Base-by-base conservation (phyloP, 192 early-diverging fungal species). In the Coemansia sp. region DNA sequence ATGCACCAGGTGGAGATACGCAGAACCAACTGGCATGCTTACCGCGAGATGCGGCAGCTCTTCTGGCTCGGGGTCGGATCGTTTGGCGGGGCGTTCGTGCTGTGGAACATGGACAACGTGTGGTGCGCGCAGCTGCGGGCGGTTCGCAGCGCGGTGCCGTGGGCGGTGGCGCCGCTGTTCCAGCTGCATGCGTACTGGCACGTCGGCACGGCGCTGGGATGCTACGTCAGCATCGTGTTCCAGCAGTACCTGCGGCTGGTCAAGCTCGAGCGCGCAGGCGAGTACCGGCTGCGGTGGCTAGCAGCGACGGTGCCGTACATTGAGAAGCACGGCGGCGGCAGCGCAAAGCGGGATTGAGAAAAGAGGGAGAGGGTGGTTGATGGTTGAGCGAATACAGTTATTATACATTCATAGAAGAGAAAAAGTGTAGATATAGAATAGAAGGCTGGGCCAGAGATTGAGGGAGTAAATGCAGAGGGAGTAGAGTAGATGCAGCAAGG, bases 51-150 rank as follows among this genome's bases (percentile, higher is more conserved):
- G 61, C 44, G 50, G 27, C 50, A 59, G 30, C 46, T 74, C 36
- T 67, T 67, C 43, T 46, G 55, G 53, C 40, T 65, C 11, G 72
- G 72, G 9, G 47, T 55, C 11, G 49, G 53, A 4, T 43, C 82
- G 24, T 78, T 84, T 60, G 63, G 76, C 17, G 29, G 51, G 10
- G 68, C 81, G 3, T 90, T 90, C 56, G 39, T 77, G 1, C 64
- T 90, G 36, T 93, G 91, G 91, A 86, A 87, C 53, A 59, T 87
- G 9, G 91, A 93, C 67, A 91, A 91, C 59, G 60, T 72, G n/a
- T 78, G 72, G 28, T 93, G 91, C 55, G 47, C 56, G 33, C 30
- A 65, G 10, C 63, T 93, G 36, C 78, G 83, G 23, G 53, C 46
- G 9, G 30, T 69, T 29, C 56, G 86, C 18, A 53, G 38, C 13